A percentile compares a stretch with the other conserved stretches of the same genome.
Evolutionary conservation across 164 flowering plant genomes (phyloP).

Genomic region (Stephania yunnanensis): DNA sequence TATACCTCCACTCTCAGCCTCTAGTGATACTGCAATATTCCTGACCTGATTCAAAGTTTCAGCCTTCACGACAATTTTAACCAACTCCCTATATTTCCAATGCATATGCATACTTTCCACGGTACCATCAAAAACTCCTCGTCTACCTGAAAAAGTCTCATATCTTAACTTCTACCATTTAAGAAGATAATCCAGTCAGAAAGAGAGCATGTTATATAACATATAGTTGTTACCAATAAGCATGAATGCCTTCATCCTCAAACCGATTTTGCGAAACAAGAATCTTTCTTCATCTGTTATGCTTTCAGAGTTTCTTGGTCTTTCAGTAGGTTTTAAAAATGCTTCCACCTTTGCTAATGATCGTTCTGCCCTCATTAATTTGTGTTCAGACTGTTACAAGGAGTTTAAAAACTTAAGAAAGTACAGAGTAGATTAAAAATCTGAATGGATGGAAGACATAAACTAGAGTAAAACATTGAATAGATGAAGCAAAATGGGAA

Average conservation of each 20-base stretch:
- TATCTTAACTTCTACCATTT: background rate
- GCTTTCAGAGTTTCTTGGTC: conserved; percentile 58
- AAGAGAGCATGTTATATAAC: background rate
- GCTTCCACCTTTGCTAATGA: conserved; percentile 75
- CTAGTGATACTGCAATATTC: conserved; percentile 68
- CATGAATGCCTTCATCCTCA: conserved; percentile 87
- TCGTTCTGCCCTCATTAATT: conserved; percentile 57
- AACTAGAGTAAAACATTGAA: background rate
- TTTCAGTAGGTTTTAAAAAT: conserved; percentile 58
- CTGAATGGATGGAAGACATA: background rate
- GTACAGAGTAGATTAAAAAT: background rate
- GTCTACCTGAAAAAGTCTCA: conserved; percentile 61
- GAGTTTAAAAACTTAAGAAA: background rate
- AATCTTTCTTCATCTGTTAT: conserved; percentile 91
- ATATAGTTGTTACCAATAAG: conserved; percentile 61
- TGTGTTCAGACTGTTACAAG: conserved; percentile 60
- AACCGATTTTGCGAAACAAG: conserved; percentile 91
- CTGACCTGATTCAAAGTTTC: conserved; percentile 66
- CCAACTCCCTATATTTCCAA: conserved; percentile 94
- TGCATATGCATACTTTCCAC: conserved; percentile 98
- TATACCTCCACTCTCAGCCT: conserved; percentile 92
- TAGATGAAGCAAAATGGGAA: background rate
- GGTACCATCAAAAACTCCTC: conserved; percentile 95
- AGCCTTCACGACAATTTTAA: conserved; percentile 68
- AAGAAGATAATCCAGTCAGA: background rate